Evolutionary conservation across 768 basidiomycete genomes (phyloP).

Genomic region (Agaricus subrufescens): DNA sequence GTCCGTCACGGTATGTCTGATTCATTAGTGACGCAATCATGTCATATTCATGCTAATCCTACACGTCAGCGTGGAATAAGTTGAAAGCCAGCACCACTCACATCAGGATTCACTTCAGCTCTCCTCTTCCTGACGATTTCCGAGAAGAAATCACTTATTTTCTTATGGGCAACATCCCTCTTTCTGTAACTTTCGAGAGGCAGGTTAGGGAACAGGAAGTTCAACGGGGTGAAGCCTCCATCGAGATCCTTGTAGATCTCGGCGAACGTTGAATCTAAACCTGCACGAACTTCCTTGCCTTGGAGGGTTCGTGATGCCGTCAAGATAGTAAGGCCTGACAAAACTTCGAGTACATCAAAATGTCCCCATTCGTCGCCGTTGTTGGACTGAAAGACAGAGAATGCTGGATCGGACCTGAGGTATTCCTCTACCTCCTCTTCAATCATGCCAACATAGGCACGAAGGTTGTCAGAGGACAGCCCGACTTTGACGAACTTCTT

Average conservation of each 20-base stretch:
- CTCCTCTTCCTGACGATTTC: conserved; percentile 77
- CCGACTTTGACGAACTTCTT: conserved; percentile 98
- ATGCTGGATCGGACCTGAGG: conserved; percentile 58
- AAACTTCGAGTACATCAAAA: conserved; percentile 67
- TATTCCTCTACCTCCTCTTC: conserved; percentile 72
- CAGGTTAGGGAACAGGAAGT: conserved; percentile 92
- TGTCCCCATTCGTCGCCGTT: conserved; percentile 73
- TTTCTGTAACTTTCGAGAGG: conserved; percentile 87
- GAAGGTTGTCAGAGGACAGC: conserved; percentile 87
- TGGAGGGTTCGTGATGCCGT: conserved; percentile 94
- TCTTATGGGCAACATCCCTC: conserved; percentile 85
- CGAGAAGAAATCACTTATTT: conserved; percentile 92
- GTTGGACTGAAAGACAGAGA: conserved; percentile 57
- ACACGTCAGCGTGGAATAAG: conserved; percentile 2
- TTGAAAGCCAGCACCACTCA: conserved; percentile 17
- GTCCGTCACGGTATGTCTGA: conserved; percentile 82
- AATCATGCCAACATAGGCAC: conserved; percentile 78
- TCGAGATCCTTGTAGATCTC: conserved; percentile 85
- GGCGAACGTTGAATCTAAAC: conserved; percentile 81
- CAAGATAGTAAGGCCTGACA: conserved; percentile 90
- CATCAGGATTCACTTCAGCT: conserved; percentile 36
- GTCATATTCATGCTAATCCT: conserved; percentile 62
- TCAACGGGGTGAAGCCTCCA: conserved; percentile 92
- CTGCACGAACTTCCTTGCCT: conserved; percentile 81
- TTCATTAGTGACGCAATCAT: conserved; percentile 88